These are phyloP conservation scores for Tetrapisispora taiwanensis DNA, from an alignment of 805 yeast species.

Conservation along the genomic window DNA sequence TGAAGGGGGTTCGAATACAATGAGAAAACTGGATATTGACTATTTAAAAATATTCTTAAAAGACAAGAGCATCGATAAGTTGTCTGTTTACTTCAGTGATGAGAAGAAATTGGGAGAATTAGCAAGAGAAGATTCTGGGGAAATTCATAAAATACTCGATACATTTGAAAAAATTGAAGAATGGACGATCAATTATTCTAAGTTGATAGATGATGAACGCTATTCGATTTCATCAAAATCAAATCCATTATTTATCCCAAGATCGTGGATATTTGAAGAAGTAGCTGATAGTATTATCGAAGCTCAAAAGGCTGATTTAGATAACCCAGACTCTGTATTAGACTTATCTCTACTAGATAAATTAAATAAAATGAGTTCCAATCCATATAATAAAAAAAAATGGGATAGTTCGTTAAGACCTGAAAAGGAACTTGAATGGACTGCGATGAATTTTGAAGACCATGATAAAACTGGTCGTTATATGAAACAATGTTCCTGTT, in stretches of 20 bases:
- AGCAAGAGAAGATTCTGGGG: constrained; percentile 15
- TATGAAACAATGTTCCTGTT: constrained; percentile 72
- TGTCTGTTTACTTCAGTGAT: constrained; percentile 17
- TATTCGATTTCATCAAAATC: constrained; percentile 32
- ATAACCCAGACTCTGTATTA: constrained; percentile 12
- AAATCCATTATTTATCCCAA: constrained; percentile 77
- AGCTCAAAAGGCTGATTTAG: constrained; percentile 37
- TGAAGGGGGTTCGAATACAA: constrained; percentile 6
- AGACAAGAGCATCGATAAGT: constrained; percentile 11
- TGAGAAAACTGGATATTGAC: constrained; percentile 14
- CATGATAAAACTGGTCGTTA: constrained; percentile 43
- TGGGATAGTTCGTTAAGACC: constrained; percentile 50
- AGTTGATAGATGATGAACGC: constrained; percentile 37
- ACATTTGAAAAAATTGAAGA: constrained; percentile 32
- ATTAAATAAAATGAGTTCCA: constrained; percentile 56
- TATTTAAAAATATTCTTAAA: constrained; percentile 15
- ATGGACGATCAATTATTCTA: constrained; percentile 47
- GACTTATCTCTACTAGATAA: constrained; percentile 42
- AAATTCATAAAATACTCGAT: constrained; percentile 31
- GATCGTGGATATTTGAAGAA: constrained; percentile 79
- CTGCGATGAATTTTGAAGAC: constrained; percentile 18
- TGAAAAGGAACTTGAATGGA: constrained; percentile 50
- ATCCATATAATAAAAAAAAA: constrained; percentile 59
- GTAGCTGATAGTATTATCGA: constrained; percentile 55
- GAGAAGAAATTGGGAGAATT: constrained; percentile 6